Evolutionary conservation across 1,284 basidiomycete genomes (phyloP).

Genomic region (Leccinum holopus): DNA sequence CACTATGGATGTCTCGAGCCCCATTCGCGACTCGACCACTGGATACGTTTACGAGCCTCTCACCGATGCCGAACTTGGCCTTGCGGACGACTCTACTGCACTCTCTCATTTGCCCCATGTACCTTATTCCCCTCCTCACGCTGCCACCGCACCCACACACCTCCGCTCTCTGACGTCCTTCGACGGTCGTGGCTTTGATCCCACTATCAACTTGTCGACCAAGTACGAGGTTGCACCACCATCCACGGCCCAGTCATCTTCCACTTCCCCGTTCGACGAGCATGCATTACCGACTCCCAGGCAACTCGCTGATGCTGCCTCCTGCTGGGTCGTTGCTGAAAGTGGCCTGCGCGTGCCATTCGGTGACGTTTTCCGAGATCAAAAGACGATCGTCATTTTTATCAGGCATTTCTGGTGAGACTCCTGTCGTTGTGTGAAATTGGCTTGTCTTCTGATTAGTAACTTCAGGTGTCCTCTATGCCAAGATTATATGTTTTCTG

Average conservation of each 20-base stretch:
- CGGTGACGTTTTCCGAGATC: constrained; percentile 66
- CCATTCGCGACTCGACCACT: constrained; percentile 21
- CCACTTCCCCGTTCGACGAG: constrained; percentile 28
- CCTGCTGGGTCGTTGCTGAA: constrained; percentile 63
- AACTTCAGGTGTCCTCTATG: constrained; percentile 65
- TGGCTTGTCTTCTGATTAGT: constrained; percentile 10
- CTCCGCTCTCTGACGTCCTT: constrained; percentile 27
- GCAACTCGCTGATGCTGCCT: constrained; percentile 61
- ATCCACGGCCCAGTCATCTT: constrained; percentile 16
- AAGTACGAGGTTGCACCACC: constrained; percentile 16
- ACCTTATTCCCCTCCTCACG: constrained; percentile 13
- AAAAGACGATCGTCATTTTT: constrained; percentile 72
- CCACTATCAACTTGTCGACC: not conserved
- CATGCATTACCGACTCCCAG: constrained; percentile 41
- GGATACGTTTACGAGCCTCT: constrained; percentile 33
- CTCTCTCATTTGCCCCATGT: constrained; percentile 21
- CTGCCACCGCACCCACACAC: constrained; percentile 16
- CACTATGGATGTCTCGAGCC: constrained; percentile 33
- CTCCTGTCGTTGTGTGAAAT: constrained; percentile 10
- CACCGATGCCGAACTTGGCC: constrained; percentile 29
- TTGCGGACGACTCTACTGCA: constrained; percentile 10
- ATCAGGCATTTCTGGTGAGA: constrained; percentile 60
- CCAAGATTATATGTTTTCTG: constrained; percentile 80
- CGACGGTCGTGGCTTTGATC: constrained; percentile 15
- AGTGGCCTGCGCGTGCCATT: constrained; percentile 67